Percentiles rank a stretch among this genome's conserved stretches.
Conservation (phyloP, 805 yeast species). For the Schwanniomyces vanrijiae region DNA sequence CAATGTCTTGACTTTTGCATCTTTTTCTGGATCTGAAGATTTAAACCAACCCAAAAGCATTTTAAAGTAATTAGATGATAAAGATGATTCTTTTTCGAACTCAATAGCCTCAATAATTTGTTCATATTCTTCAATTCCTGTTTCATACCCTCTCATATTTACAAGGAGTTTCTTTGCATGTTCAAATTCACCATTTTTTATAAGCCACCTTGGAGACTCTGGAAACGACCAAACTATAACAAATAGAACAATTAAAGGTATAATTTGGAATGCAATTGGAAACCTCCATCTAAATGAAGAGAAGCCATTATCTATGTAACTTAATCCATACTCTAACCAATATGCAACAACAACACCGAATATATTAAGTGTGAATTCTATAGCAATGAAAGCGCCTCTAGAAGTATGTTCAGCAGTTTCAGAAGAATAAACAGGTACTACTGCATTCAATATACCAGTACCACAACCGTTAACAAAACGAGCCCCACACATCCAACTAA, state of each 20-base stretch:
- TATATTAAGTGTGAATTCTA: conserved; percentile 68
- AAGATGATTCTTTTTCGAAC: conserved; percentile 20
- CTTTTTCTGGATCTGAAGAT: conserved; percentile 48
- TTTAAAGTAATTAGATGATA: conserved; percentile 22
- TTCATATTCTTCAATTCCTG: conserved; percentile 12
- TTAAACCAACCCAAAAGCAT: conserved; percentile 40
- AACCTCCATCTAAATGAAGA: conserved; percentile 59
- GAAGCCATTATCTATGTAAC: conserved; percentile 44
- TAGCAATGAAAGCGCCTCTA: conserved; percentile 66
- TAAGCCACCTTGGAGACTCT: conserved; percentile 25
- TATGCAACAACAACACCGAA: conserved; percentile 76
- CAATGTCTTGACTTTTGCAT: conserved; percentile 5
- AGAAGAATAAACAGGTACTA: conserved; percentile 78
- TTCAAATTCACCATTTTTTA: background rate
- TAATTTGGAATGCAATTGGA: conserved; percentile 71
- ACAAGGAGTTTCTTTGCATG: conserved; percentile 32
- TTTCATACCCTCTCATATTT: conserved; percentile 7
- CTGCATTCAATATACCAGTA: conserved; percentile 68
- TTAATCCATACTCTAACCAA: conserved; percentile 75
- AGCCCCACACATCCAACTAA: conserved; percentile 8
- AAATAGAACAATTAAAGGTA: conserved; percentile 30
- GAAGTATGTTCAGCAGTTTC: conserved; percentile 67
- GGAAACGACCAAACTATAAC: conserved; percentile 27
- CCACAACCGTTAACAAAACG: conserved; percentile 70
- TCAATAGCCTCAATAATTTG: conserved; percentile 19